A percentile compares a stretch with the other conserved stretches of the same genome.
Conservation (phyloP, 2,329 filamentous ascomycete species). For the Claviceps monticola region DNA sequence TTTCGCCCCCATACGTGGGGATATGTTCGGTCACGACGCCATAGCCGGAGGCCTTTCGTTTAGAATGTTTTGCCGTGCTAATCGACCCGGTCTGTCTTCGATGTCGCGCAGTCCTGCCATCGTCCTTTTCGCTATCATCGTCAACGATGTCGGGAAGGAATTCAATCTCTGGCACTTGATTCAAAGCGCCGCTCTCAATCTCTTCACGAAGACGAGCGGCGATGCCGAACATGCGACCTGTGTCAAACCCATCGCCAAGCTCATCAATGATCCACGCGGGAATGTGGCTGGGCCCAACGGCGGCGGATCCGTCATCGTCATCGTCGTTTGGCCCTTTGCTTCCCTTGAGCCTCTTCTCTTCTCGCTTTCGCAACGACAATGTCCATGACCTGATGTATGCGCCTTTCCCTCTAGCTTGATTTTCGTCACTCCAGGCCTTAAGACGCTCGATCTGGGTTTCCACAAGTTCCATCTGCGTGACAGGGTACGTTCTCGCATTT, state of each 20-base stretch:
- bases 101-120: slow-evolving; percentile 10
- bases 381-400: slow-evolving; percentile 36
- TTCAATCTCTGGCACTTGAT: slow-evolving; percentile 43
- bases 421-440: slow-evolving; percentile 45
- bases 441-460: slow-evolving; percentile 48
- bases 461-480: slow-evolving; percentile 50
- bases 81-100: slow-evolving; percentile 10
- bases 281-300: slow-evolving; percentile 25
- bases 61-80: slow-evolving; percentile 9
- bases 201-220: slow-evolving; percentile 30
- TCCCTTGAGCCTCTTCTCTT: slow-evolving; percentile 38
- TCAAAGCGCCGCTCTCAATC: slow-evolving; percentile 27
- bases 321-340: slow-evolving; percentile 18
- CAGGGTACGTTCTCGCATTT: slow-evolving; percentile 45
- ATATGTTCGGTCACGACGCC: slow-evolving; percentile 1
- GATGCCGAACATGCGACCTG: slow-evolving; percentile 32
- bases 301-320: slow-evolving; percentile 12
- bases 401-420: slow-evolving; percentile 20
- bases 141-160: slow-evolving; percentile 41
- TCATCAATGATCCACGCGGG: slow-evolving; percentile 35
- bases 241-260: slow-evolving; percentile 33
- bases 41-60: slow-evolving; percentile 13
- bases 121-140: slow-evolving; percentile 18
- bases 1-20: slow-evolving; percentile 1
- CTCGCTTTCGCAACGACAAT: slow-evolving; percentile 49